phyloP scores from a whole-genome alignment of 345 rosid species.

The Salix dunnii region DNA sequence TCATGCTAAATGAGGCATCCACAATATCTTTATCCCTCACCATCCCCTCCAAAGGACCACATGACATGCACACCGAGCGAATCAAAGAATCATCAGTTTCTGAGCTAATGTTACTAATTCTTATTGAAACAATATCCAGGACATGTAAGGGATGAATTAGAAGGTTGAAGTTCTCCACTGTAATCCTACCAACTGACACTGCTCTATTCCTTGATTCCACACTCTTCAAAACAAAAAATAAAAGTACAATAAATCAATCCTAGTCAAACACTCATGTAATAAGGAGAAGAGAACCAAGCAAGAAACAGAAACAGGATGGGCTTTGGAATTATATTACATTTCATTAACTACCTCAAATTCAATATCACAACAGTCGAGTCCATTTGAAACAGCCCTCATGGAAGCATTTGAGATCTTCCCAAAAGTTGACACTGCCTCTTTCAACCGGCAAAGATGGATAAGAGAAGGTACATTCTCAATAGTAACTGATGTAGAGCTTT shows the following conservation, averaged over 20 bases:
- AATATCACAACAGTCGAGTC: slow-evolving; percentile 25
- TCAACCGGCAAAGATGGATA: slow-evolving; percentile 11
- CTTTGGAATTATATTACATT: not conserved
- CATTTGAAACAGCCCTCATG: slow-evolving; percentile 15
- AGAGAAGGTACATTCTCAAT: slow-evolving; percentile 21
- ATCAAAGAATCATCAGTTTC: slow-evolving; percentile 24
- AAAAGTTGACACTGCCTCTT: slow-evolving; percentile 12
- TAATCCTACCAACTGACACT: slow-evolving; percentile 15
- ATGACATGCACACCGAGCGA: slow-evolving; percentile 16
- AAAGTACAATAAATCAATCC: not conserved
- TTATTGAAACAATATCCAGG: slow-evolving; percentile 6
- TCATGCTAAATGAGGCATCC: slow-evolving; percentile 16
- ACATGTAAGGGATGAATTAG: slow-evolving; percentile 9
- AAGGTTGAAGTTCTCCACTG: slow-evolving; percentile 14
- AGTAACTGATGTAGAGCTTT: slow-evolving; percentile 15
- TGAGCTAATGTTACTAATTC: slow-evolving; percentile 24
- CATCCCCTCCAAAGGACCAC: slow-evolving; percentile 27
- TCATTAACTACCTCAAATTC: slow-evolving; percentile 25
- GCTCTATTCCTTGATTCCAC: slow-evolving; percentile 18
- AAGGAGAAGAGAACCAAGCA: not conserved
- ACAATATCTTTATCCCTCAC: slow-evolving; percentile 9
- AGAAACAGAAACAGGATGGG: not conserved
- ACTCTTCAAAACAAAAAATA: slow-evolving; percentile 13
- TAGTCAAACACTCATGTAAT: too few relatives aligned
- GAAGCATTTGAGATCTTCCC: slow-evolving; percentile 20